A percentile compares a stretch with the other conserved stretches of the same genome.
These are phyloP conservation scores for Chlamydomonas schloesseri DNA, from an alignment of 139 green algal genomes.

Conservation along the genomic window DNA sequence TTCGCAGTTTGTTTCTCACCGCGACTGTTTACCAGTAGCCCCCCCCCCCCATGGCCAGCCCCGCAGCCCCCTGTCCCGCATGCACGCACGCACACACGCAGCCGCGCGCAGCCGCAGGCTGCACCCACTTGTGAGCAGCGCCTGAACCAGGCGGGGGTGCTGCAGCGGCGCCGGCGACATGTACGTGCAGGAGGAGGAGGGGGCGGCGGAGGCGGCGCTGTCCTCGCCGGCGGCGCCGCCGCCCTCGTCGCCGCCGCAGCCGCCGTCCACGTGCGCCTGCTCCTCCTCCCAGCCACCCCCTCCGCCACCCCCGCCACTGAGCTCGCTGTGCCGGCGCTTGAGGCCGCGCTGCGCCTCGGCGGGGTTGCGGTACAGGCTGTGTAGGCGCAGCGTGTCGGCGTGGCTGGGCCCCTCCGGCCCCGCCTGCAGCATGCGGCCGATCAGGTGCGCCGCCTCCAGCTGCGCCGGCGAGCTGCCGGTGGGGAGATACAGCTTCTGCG, in stretches of 20 bases:
- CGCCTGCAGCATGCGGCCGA: slow-evolving; percentile 13
- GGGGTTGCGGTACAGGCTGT: neutral
- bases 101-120: too few species aligned
- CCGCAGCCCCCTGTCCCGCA: too few species aligned
- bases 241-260: neutral
- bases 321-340: too few species aligned
- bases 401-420: neutral
- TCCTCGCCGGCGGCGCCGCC: neutral
- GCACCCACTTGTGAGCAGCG: slow-evolving; percentile 23
- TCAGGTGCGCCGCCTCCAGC: slow-evolving; percentile 12
- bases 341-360: neutral
- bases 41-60: too few species aligned
- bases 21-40: too few species aligned
- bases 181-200: too few species aligned
- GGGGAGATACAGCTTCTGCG: slow-evolving; percentile 13
- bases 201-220: too few species aligned
- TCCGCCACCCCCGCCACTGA: too few species aligned
- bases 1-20: too few species aligned
- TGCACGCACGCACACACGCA: too few species aligned
- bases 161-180: slow-evolving; percentile 20
- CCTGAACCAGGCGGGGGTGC: slow-evolving; percentile 35
- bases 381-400: neutral
- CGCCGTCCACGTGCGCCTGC: neutral
- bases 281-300: too few species aligned
- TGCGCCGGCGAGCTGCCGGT: neutral